These are phyloP conservation scores for Neurospora sp. DNA, from an alignment of 495 filamentous ascomycete species.

Conservation along the genomic window DNA sequence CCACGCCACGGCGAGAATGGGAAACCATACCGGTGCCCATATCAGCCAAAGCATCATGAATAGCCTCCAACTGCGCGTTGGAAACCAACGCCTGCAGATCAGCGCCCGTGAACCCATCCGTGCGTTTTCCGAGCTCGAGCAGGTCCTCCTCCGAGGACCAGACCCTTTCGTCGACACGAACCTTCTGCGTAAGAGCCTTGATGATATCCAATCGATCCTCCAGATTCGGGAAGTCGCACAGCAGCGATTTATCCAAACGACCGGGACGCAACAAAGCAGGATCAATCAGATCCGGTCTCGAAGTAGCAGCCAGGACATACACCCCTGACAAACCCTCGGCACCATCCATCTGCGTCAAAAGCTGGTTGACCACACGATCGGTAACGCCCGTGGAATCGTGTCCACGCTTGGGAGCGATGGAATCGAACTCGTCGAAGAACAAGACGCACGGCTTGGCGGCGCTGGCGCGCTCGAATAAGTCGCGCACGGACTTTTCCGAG, in stretches of 20 bases:
- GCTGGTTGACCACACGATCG: slow-evolving; percentile 95
- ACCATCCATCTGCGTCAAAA: slow-evolving; percentile 97
- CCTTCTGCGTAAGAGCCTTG: slow-evolving; percentile 64
- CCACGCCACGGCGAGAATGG: slow-evolving; percentile 15
- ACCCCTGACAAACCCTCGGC: slow-evolving; percentile 91
- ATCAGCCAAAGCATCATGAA: slow-evolving; percentile 80
- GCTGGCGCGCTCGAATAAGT: slow-evolving; percentile 84
- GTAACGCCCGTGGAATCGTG: slow-evolving; percentile 96
- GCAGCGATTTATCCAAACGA: slow-evolving; percentile 76
- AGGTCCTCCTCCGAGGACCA: slow-evolving; percentile 40
- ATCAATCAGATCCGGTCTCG: slow-evolving; percentile 85
- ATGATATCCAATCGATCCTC: slow-evolving; percentile 85
- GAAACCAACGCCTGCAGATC: slow-evolving; percentile 92
- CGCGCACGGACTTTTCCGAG: slow-evolving; percentile 86
- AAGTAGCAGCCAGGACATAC: slow-evolving; percentile 90
- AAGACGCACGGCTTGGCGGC: slow-evolving; percentile 85
- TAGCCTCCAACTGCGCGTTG: slow-evolving; percentile 93
- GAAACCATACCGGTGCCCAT: slow-evolving; percentile 21
- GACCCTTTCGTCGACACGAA: slow-evolving; percentile 56
- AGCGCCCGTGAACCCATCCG: slow-evolving; percentile 89
- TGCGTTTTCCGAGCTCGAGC: slow-evolving; percentile 59
- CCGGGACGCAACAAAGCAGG: slow-evolving; percentile 84
- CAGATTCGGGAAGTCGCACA: slow-evolving; percentile 75
- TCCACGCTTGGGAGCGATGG: slow-evolving; percentile 91
- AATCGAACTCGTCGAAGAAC: slow-evolving; percentile 98